These are phyloP conservation scores for Cercospora sp. DNA, from an alignment of 2,329 filamentous ascomycete genomes.

Conservation along the genomic window DNA sequence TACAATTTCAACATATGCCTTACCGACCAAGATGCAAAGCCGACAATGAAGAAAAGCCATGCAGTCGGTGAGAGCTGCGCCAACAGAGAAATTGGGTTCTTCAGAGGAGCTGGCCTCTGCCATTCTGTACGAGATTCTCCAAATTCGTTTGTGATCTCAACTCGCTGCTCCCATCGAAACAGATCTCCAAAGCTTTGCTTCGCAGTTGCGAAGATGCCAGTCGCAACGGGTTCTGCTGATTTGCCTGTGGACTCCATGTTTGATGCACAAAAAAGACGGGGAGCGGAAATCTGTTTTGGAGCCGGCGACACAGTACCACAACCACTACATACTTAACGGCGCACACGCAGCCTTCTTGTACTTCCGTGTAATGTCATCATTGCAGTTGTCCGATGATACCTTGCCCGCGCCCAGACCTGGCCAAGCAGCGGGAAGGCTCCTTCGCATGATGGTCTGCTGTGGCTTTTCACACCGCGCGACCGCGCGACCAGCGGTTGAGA, in stretches of 20 bases:
- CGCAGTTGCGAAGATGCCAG: conserved; percentile 64
- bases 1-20: neutral
- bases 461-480: conserved; percentile 5
- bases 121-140: conserved; percentile 69
- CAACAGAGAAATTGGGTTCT: conserved; percentile 70
- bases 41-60: conserved; percentile 75
- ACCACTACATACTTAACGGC: neutral
- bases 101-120: conserved; percentile 64
- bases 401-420: conserved; percentile 22
- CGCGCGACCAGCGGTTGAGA: conserved; percentile 8
- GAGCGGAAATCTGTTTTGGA: neutral
- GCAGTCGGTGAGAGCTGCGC: conserved; percentile 63
- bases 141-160: conserved; percentile 64
- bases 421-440: neutral
- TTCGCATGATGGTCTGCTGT: neutral
- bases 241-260: conserved; percentile 36
- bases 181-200: conserved; percentile 66
- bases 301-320: conserved; percentile 3
- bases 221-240: conserved; percentile 66
- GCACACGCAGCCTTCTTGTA: conserved; percentile 5
- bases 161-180: conserved; percentile 73
- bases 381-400: conserved; percentile 12
- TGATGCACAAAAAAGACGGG: neutral
- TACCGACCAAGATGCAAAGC: conserved; percentile 66
- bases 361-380: conserved; percentile 13